These are phyloP conservation scores for Colletotrichum phormii DNA, from an alignment of 2,329 filamentous ascomycete species.

Conservation along the genomic window DNA sequence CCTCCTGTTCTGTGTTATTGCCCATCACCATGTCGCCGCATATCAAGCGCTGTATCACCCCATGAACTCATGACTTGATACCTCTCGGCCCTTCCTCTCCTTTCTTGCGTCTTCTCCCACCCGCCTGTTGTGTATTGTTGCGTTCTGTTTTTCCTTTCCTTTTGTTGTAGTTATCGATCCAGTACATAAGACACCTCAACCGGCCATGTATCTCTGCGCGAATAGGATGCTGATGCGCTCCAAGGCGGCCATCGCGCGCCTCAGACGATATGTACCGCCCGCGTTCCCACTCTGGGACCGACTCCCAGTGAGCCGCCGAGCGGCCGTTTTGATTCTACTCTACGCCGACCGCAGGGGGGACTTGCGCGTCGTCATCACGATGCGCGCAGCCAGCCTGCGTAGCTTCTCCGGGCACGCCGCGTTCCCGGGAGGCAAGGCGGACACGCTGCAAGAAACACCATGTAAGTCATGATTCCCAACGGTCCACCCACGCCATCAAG, in stretches of 20 bases:
- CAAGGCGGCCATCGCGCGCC: conserved; percentile 69
- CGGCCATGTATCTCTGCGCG: conserved; percentile 36
- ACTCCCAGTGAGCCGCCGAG: conserved; percentile 74
- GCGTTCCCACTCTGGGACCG: conserved; percentile 71
- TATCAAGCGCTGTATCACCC: not conserved
- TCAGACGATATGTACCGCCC: conserved; percentile 71
- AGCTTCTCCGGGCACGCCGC: conserved; percentile 88
- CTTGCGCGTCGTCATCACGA: conserved; percentile 77
- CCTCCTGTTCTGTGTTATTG: not conserved
- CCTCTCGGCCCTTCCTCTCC: not conserved
- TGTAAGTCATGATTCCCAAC: conserved; percentile 55
- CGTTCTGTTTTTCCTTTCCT: not conserved
- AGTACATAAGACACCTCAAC: conserved; percentile 27
- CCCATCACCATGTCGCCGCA: not conserved
- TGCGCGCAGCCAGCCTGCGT: conserved; percentile 72
- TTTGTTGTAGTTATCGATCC: conserved; percentile 3
- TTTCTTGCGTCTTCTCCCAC: not conserved
- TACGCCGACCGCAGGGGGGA: conserved; percentile 88
- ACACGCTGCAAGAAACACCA: conserved; percentile 67
- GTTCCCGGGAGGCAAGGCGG: conserved; percentile 82
- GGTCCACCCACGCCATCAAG: too few relatives aligned
- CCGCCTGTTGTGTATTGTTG: not conserved
- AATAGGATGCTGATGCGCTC: conserved; percentile 37
- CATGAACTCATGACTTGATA: not conserved
- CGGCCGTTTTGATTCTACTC: conserved; percentile 88